These are phyloP conservation scores for Pseudogymnoascus sp. DNA, from an alignment of 2,329 filamentous ascomycete genomes.

Conservation along the genomic window DNA sequence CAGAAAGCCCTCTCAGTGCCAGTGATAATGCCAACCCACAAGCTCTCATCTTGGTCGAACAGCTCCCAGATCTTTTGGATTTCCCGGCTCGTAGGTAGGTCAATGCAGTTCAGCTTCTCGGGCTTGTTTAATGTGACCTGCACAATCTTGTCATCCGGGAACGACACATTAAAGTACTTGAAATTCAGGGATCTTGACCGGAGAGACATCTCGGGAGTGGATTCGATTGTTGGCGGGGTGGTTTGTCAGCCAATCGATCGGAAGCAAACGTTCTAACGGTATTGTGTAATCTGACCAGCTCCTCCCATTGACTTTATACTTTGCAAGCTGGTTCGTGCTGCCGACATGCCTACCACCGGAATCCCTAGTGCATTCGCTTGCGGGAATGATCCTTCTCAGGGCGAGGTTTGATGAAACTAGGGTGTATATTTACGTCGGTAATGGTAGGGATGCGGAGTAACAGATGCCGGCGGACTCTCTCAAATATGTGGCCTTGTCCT, in stretches of 20 bases:
- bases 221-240: not conserved
- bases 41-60: constrained; percentile 51
- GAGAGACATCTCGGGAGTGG: not conserved
- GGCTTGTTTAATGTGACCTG: constrained; percentile 54
- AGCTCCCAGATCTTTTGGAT: constrained; percentile 45
- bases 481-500: constrained; percentile 4
- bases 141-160: constrained; percentile 46
- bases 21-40: constrained; percentile 57
- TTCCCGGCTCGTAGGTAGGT: constrained; percentile 28
- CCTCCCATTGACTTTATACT: constrained; percentile 1
- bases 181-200: constrained; percentile 10
- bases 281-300: constrained; percentile 7
- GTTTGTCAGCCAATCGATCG: not conserved
- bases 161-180: constrained; percentile 32
- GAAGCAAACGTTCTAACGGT: not conserved
- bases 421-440: not conserved
- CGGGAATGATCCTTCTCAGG: not conserved
- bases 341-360: not conserved
- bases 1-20: constrained; percentile 57
- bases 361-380: not conserved
- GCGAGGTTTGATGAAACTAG: not conserved
- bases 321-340: not conserved
- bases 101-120: constrained; percentile 48
- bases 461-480: not conserved
- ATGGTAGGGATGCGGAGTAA: not conserved